These are phyloP conservation scores for Phoma sp. DNA, from an alignment of 2,329 filamentous ascomycete genomes.

Conservation along the genomic window DNA sequence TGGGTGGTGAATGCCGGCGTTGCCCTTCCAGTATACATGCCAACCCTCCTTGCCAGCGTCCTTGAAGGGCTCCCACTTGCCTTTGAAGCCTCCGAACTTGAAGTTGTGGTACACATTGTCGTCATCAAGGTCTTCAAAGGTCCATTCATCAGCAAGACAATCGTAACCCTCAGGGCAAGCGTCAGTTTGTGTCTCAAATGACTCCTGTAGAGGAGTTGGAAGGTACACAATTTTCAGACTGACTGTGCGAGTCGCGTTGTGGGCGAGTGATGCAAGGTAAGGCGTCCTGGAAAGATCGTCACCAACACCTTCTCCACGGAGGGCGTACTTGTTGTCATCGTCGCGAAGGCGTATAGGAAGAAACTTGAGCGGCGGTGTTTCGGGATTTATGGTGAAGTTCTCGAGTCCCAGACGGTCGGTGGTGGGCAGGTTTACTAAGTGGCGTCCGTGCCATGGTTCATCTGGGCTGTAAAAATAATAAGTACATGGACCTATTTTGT, in stretches of 20 bases:
- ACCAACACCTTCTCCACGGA: slow-evolving; percentile 17
- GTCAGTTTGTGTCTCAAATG: slow-evolving; percentile 9
- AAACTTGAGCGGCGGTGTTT: slow-evolving; percentile 23
- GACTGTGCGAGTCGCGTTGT: slow-evolving; percentile 17
- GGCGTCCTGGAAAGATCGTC: slow-evolving; percentile 20
- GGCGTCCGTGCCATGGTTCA: slow-evolving; percentile 28
- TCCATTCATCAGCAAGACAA: slow-evolving; percentile 25
- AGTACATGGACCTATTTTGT: neutral
- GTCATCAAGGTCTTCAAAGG: neutral
- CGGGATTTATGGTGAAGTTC: slow-evolving; percentile 34
- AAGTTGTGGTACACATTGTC: slow-evolving; percentile 10
- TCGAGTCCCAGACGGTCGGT: slow-evolving; percentile 29
- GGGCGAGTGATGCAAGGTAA: slow-evolving; percentile 24
- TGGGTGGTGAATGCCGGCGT: slow-evolving; percentile 11
- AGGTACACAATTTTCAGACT: slow-evolving; percentile 22
- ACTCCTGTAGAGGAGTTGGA: slow-evolving; percentile 10
- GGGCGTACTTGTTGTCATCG: slow-evolving; percentile 19
- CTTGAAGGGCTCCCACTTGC: slow-evolving; percentile 25
- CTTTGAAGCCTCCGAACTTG: slow-evolving; percentile 21
- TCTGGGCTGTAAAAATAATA: slow-evolving; percentile 9
- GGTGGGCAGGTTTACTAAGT: slow-evolving; percentile 23
- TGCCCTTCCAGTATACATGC: slow-evolving; percentile 31
- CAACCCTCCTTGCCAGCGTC: slow-evolving; percentile 28
- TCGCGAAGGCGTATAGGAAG: slow-evolving; percentile 19
- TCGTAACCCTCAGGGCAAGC: slow-evolving; percentile 22